These are phyloP conservation scores for Phytopythium vexans DNA, from an alignment of 352 stramenopile genomes.

Conservation along the genomic window DNA sequence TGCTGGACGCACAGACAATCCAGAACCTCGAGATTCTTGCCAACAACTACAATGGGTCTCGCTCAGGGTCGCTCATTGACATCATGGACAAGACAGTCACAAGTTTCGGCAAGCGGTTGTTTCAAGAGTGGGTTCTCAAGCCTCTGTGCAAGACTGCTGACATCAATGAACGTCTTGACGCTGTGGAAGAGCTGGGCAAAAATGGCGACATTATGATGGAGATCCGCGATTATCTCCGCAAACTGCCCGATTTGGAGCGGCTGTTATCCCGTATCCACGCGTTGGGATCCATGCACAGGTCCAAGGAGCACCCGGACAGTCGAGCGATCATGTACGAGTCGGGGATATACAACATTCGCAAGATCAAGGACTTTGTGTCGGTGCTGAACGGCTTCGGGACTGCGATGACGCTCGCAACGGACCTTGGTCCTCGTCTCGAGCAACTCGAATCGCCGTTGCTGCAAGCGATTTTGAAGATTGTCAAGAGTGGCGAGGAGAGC, in stretches of 20 bases:
- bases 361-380: constrained; percentile 93
- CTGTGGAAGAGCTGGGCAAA: constrained; percentile 93
- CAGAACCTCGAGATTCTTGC: constrained; percentile 95
- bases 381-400: constrained; percentile 89
- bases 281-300: constrained; percentile 87
- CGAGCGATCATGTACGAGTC: constrained; percentile 98
- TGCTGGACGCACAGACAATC: constrained; percentile 96
- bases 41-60: constrained; percentile 90
- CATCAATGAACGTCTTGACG: constrained; percentile 95
- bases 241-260: constrained; percentile 95
- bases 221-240: constrained; percentile 82
- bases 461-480: constrained; percentile 44
- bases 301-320: constrained; percentile 91
- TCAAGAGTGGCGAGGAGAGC: constrained; percentile 7
- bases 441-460: constrained; percentile 58
- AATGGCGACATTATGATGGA: constrained; percentile 71
- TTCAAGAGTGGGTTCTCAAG: constrained; percentile 96
- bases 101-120: constrained; percentile 93
- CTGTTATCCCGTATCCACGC: constrained; percentile 95
- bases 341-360: constrained; percentile 96
- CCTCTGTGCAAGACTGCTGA: constrained; percentile 93
- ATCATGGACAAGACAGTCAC: constrained; percentile 91
- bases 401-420: constrained; percentile 76
- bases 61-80: constrained; percentile 90
- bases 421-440: constrained; percentile 73